Evolutionary conservation across 2,329 filamentous ascomycete species (phyloP), one percentile per base, ranked within the genome.

Genomic region (Byssoonygena ceratinophila): DNA sequence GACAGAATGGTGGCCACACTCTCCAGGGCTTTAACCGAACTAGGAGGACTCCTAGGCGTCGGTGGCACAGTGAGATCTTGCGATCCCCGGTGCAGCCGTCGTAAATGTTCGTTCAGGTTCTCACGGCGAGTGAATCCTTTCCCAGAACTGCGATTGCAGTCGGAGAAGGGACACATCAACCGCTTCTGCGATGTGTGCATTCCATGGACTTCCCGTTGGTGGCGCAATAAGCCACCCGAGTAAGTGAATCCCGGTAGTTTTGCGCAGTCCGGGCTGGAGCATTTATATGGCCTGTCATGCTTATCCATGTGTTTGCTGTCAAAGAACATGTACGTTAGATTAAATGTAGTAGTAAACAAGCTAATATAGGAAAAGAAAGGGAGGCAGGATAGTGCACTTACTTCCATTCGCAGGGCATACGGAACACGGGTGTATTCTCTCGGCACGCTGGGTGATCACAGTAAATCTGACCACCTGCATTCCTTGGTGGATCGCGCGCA

Each of bases 301-400:
- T 95, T 95, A 71, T 97, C 91, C 90, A 96, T 96, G 67, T 97
- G 91, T 72, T 97, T 96, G 66, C 88, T 94, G 59, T 49, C 27
- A 54, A 46, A 51, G 22, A 11, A 18, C n/a, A 44, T 3, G 31
- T 23, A 41, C 14, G 29, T 22, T 34, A 16, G 29, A 7, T 23
- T 41, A n/a, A 23, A 27, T 51, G 23, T 41, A 16, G 46, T 22
- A 53, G 23, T n/a, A 18, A 29, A 27, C 20, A 40, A 46, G 29
- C 40, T 12, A 20, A 12, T 46, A 27, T 2, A 54, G 36, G n/a
- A 54, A 2, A 43, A n/a, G 11, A 14, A 54, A 2, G 34, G 8
- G 11, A 25, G 16, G 37, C 9, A 53, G n/a, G 27, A 43, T 1
- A 12, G 14, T 50, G 53, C 27, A 78, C 86, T 79, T 74, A 92